Evolutionary conservation across 1,284 basidiomycete genomes (phyloP).

Genomic region (Testicularia cyperi): DNA sequence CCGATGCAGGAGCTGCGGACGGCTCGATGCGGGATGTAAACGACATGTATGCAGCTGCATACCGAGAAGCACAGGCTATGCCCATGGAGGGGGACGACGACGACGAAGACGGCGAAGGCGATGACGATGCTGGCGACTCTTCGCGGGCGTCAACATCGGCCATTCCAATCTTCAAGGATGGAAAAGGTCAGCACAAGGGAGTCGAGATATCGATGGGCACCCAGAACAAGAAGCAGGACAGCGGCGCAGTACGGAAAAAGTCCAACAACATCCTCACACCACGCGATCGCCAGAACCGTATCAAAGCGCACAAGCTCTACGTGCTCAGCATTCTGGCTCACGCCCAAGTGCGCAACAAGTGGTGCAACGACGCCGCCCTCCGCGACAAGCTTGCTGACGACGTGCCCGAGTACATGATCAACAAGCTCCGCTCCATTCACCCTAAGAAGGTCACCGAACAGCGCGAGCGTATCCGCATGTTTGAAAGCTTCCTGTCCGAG

Average conservation of each 20-base stretch:
- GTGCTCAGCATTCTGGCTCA: constrained; percentile 72
- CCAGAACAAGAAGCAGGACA: constrained; percentile 7
- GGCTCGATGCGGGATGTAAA: constrained; percentile 7
- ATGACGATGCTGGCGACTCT: constrained; percentile 1
- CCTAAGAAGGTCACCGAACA: constrained; percentile 51
- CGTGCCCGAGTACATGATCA: constrained; percentile 45
- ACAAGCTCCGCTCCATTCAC: constrained; percentile 52
- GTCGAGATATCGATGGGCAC: constrained; percentile 36
- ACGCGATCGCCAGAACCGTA: constrained; percentile 50
- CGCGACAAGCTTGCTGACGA: constrained; percentile 63
- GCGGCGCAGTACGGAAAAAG: constrained; percentile 21
- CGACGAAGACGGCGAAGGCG: constrained; percentile 5
- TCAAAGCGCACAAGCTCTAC: constrained; percentile 54
- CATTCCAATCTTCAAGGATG: constrained; percentile 44
- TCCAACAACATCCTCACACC: constrained; percentile 46
- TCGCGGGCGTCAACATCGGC: constrained; percentile 1
- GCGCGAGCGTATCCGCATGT: constrained; percentile 56
- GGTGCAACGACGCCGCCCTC: constrained; percentile 79
- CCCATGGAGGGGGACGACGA: constrained; percentile 11
- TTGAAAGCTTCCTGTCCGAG: constrained; percentile 54
- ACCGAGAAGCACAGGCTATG: constrained; percentile 26
- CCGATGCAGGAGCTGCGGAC: constrained; percentile 9
- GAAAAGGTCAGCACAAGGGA: constrained; percentile 41
- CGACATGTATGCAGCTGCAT: constrained; percentile 42
- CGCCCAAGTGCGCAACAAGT: constrained; percentile 75